phyloP scores from a whole-genome alignment of 306 rosid species.

The Pterocarpus santalinus region DNA sequence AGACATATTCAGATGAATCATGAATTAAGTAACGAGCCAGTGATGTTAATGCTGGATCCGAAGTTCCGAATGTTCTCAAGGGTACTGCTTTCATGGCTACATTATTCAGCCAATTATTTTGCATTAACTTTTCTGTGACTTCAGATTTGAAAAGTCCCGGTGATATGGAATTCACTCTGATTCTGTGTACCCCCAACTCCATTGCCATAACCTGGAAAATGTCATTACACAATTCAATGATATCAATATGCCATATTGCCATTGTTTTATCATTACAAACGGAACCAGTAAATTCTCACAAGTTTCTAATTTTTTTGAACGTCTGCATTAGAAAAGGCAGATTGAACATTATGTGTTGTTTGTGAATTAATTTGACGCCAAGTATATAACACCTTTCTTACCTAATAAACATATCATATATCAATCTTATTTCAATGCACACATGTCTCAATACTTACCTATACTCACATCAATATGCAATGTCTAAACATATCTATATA shows the following conservation, averaged over 20 bases:
- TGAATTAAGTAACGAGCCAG: constrained; percentile 74
- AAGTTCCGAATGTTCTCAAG: constrained; percentile 59
- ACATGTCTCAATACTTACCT: too few relatives aligned
- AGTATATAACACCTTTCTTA: too few relatives aligned
- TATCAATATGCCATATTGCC: background rate
- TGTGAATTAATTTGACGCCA: too few relatives aligned
- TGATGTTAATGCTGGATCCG: constrained; percentile 83
- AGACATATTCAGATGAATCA: constrained; percentile 74
- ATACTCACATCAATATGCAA: too few relatives aligned
- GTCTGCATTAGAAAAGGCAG: too few relatives aligned
- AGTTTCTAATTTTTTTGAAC: too few relatives aligned
- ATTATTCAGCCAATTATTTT: constrained; percentile 72
- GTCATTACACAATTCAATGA: background rate
- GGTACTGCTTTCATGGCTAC: constrained; percentile 71
- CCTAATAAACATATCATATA: too few relatives aligned
- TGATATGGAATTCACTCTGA: constrained; percentile 82
- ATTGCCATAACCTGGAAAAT: constrained; percentile 74
- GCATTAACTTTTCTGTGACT: constrained; percentile 68
- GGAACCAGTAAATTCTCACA: background rate
- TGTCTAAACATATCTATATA: too few relatives aligned
- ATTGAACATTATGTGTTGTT: too few relatives aligned
- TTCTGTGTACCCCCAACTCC: constrained; percentile 75
- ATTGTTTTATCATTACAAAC: background rate
- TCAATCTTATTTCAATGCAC: too few relatives aligned
- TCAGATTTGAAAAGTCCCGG: constrained; percentile 89